These are phyloP conservation scores for Pyricularia sp. DNA, from an alignment of 2,329 filamentous ascomycete genomes.

Conservation along the genomic window DNA sequence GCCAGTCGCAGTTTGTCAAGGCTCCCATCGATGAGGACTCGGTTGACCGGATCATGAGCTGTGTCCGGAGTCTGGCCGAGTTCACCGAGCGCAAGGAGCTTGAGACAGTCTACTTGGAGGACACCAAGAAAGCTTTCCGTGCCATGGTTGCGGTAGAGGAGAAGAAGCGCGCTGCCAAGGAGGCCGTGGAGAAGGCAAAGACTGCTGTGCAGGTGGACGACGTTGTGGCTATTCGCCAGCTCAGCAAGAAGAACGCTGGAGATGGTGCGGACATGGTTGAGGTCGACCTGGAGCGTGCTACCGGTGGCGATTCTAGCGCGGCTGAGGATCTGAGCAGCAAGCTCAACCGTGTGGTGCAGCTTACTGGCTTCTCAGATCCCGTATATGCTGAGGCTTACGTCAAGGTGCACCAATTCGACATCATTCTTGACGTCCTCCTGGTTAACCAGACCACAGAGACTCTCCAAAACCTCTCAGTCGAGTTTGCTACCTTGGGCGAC, in stretches of 20 bases:
- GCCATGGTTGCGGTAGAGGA: slow-evolving; percentile 96
- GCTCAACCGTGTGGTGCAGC: slow-evolving; percentile 87
- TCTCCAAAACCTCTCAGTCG: slow-evolving; percentile 89
- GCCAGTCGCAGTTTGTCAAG: slow-evolving; percentile 98
- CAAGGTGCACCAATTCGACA: slow-evolving; percentile 97
- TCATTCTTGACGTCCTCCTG: slow-evolving; percentile 86
- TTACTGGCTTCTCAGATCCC: slow-evolving; percentile 95
- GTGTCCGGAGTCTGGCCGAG: slow-evolving; percentile 81
- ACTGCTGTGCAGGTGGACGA: slow-evolving; percentile 92
- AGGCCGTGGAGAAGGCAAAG: slow-evolving; percentile 85
- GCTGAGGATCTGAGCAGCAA: slow-evolving; percentile 86
- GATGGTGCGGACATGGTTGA: slow-evolving; percentile 80
- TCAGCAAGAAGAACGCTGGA: slow-evolving; percentile 76
- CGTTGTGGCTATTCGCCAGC: slow-evolving; percentile 80
- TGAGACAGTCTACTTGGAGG: slow-evolving; percentile 83
- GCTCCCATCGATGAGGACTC: slow-evolving; percentile 95
- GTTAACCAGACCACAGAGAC: slow-evolving; percentile 97
- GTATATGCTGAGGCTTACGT: slow-evolving; percentile 99
- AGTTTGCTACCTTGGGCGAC: slow-evolving; percentile 96
- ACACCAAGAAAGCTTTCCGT: slow-evolving; percentile 89
- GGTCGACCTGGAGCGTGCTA: slow-evolving; percentile 83
- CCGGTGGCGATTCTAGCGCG: slow-evolving; percentile 66
- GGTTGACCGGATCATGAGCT: slow-evolving; percentile 96
- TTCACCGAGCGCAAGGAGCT: slow-evolving; percentile 83
- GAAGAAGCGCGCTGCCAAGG: slow-evolving; percentile 93